These are phyloP conservation scores for Boletus hoseneyae DNA, from an alignment of 1,284 basidiomycete species.

Conservation along the genomic window DNA sequence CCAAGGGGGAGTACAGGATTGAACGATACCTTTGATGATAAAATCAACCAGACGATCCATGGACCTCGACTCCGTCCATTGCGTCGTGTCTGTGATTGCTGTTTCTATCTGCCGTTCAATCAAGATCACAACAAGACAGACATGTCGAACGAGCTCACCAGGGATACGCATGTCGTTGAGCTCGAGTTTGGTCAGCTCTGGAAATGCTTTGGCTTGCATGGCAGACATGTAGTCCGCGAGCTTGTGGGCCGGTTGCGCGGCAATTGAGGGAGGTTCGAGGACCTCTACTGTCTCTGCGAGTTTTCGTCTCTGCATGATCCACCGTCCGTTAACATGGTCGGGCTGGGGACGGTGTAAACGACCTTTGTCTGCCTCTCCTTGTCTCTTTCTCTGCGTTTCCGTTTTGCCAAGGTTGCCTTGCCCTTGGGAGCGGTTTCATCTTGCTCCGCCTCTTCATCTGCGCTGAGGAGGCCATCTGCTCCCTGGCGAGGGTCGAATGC, in stretches of 20 bases:
- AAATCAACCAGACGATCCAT: slow-evolving; percentile 69
- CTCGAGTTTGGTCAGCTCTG: slow-evolving; percentile 65
- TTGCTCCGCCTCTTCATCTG: slow-evolving; percentile 41
- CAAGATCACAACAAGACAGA: slow-evolving; percentile 31
- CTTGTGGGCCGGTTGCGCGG: slow-evolving; percentile 51
- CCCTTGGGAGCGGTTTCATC: slow-evolving; percentile 29
- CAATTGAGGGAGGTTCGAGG: slow-evolving; percentile 45
- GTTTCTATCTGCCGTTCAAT: slow-evolving; percentile 59
- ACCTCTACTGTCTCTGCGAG: slow-evolving; percentile 44
- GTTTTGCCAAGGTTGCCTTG: slow-evolving; percentile 45
- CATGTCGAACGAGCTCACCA: slow-evolving; percentile 45
- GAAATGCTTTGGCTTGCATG: slow-evolving; percentile 62
- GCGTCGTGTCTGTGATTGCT: slow-evolving; percentile 68
- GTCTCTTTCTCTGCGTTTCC: slow-evolving; percentile 68
- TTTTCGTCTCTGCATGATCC: slow-evolving; percentile 53
- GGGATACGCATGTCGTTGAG: slow-evolving; percentile 70
- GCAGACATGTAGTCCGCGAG: slow-evolving; percentile 59
- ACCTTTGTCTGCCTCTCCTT: slow-evolving; percentile 68
- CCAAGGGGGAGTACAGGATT: neutral
- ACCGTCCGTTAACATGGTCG: slow-evolving; percentile 12
- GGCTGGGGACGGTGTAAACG: slow-evolving; percentile 19
- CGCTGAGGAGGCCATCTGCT: slow-evolving; percentile 41
- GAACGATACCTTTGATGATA: slow-evolving; percentile 58
- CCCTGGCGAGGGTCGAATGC: slow-evolving; percentile 39
- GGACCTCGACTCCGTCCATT: slow-evolving; percentile 65